phyloP scores from a whole-genome alignment of 2,329 filamentous ascomycete genomes.

The Intubia oerlemansii region DNA sequence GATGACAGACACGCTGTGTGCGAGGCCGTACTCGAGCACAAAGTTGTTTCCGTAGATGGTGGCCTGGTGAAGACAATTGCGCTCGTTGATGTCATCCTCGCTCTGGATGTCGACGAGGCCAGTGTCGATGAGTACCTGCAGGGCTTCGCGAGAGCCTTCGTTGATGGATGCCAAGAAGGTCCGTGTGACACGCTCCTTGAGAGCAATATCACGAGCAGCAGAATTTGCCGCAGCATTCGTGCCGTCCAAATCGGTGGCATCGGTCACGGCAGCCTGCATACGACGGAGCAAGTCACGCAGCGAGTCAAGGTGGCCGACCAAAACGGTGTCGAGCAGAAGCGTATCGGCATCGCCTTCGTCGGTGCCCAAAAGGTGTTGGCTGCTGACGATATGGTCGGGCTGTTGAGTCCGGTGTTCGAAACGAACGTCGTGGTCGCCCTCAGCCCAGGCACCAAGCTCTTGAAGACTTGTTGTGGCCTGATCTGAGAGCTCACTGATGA shows the following conservation, averaged over 20 bases:
- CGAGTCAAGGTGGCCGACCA: slow-evolving; percentile 55
- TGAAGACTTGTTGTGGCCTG: slow-evolving; percentile 91
- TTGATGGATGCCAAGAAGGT: slow-evolving; percentile 81
- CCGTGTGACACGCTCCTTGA: slow-evolving; percentile 61
- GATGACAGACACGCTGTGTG: slow-evolving; percentile 52
- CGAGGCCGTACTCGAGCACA: slow-evolving; percentile 57
- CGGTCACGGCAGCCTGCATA: slow-evolving; percentile 33
- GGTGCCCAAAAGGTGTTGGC: slow-evolving; percentile 44
- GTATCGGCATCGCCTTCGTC: slow-evolving; percentile 83
- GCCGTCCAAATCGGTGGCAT: slow-evolving; percentile 22
- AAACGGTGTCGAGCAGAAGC: slow-evolving; percentile 69
- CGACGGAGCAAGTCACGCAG: slow-evolving; percentile 65
- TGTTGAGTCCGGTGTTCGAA: slow-evolving; percentile 32
- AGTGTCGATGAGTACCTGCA: slow-evolving; percentile 60
- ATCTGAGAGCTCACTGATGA: slow-evolving; percentile 90
- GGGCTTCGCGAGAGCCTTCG: slow-evolving; percentile 57
- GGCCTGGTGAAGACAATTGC: slow-evolving; percentile 92
- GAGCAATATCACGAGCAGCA: slow-evolving; percentile 25
- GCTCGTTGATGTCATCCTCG: slow-evolving; percentile 92
- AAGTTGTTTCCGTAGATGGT: slow-evolving; percentile 75
- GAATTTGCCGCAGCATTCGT: slow-evolving; percentile 8
- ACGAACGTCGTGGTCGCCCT: slow-evolving; percentile 69
- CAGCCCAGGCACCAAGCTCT: slow-evolving; percentile 89
- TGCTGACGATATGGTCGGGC: slow-evolving; percentile 42
- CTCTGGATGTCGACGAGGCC: slow-evolving; percentile 74